Base-by-base conservation (phyloP, 176 grass and related monocot genomes). In the Secale cereale region DNA sequence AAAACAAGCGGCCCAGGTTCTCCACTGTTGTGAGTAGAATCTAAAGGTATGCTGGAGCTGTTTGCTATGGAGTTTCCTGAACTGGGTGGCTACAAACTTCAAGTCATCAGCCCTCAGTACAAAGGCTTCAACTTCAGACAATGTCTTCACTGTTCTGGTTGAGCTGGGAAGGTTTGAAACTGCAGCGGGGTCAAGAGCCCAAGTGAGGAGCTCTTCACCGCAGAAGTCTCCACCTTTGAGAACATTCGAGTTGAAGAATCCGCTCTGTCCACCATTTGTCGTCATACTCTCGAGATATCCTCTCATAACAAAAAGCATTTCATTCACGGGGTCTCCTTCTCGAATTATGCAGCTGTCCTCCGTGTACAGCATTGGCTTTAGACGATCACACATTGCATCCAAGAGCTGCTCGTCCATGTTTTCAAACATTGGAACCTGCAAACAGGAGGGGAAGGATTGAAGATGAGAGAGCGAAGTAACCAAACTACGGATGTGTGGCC, bases 281-380 rank as follows among this genome's bases (percentile, higher is more conserved):
- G 96, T 95, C 54, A 81, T 90, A 72, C 93, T 95, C 81, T 91
- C 91, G 1, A 98, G 81, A 28, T 90, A 87, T 82, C 96, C 96
- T 81, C 93, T 82, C 96, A 98, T 98, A 81, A 98, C 83, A 29
- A 98, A 98, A 72, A 98, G 89, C 93, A 98, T 98, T 85, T 95
- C 90, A 78, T 91, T 95, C 74, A 98, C 96, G 60, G 93, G 93
- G 48, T 95, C 93, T 79, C 93, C 96, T 89, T 98, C 96, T 8
- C 90, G 81, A 35, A 92, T 83, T 48, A 98, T 94, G 85, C 85
- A 95, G 81, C 97, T 95, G 43, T 35, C 80, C 77, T 98, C 86
- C 26, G 97, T 98, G 76, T 92, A 98, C 25, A 98, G 68, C 81
- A 93, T 87, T 20, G 93, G 93, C 87, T 91, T 92, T 61, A 98